These are phyloP conservation scores for Plantago lanceolata DNA, from an alignment of 305 asterid genomes.

Conservation along the genomic window DNA sequence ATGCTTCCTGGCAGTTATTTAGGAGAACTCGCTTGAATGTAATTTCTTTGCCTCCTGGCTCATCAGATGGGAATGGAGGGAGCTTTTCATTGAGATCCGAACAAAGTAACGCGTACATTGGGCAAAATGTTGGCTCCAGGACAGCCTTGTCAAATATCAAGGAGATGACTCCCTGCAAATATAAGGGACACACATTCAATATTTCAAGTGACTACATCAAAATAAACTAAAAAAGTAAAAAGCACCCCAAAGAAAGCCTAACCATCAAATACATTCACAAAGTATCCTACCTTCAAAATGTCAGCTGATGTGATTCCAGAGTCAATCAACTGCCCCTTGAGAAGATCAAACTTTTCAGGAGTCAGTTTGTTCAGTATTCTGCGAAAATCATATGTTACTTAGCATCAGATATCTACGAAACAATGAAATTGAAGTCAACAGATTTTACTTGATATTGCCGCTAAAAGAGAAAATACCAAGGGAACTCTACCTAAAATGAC, in stretches of 20 bases:
- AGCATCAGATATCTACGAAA: constrained; percentile 19
- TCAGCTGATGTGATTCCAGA: constrained; percentile 89
- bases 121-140: constrained; percentile 93
- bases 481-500: too few relatives aligned
- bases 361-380: constrained; percentile 91
- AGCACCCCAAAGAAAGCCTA: too few relatives aligned
- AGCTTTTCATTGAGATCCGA: constrained; percentile 73
- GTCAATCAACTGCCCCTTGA: constrained; percentile 78
- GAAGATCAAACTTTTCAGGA: constrained; percentile 87
- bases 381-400: constrained; percentile 31
- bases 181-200: constrained; percentile 11
- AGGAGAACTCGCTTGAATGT: constrained; percentile 83
- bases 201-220: too few relatives aligned
- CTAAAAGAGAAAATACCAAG: neutral
- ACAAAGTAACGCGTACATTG: constrained; percentile 85
- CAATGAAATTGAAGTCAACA: neutral
- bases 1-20: constrained; percentile 81
- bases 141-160: constrained; percentile 97
- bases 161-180: constrained; percentile 61
- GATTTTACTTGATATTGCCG: neutral
- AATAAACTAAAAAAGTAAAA: neutral
- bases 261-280: neutral
- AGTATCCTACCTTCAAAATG: constrained; percentile 58
- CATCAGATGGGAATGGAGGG: constrained; percentile 83
- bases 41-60: constrained; percentile 74